These are phyloP conservation scores for Lactarius psammicola DNA, from an alignment of 768 basidiomycete species.

Conservation along the genomic window DNA sequence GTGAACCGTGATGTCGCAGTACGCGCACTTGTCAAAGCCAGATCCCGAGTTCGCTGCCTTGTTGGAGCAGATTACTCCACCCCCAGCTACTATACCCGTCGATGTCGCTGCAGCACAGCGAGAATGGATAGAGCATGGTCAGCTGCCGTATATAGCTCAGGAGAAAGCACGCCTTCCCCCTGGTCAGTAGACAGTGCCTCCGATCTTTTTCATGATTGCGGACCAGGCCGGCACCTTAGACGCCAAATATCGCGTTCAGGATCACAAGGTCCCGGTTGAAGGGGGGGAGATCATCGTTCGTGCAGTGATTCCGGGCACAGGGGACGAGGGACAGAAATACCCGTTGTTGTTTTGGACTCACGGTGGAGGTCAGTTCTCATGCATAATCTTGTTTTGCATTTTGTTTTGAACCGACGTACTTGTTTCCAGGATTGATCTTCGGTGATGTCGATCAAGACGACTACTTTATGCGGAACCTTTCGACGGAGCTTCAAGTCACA, in stretches of 20 bases:
- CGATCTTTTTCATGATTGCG: background rate
- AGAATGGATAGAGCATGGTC: background rate
- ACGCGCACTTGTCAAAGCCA: slow-evolving; percentile 1
- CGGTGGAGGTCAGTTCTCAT: slow-evolving; percentile 12
- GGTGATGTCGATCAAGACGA: slow-evolving; percentile 29
- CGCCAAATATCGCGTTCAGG: slow-evolving; percentile 12
- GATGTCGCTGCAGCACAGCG: background rate
- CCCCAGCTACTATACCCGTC: too few species aligned
- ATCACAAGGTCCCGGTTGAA: slow-evolving; percentile 17
- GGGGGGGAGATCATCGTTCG: slow-evolving; percentile 6
- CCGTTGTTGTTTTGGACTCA: slow-evolving; percentile 7
- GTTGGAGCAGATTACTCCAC: background rate
- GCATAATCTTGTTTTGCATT: background rate
- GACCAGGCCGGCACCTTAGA: background rate
- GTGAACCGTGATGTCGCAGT: slow-evolving; percentile 1
- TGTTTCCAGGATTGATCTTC: slow-evolving; percentile 2
- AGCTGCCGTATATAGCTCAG: background rate
- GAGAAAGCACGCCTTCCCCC: background rate
- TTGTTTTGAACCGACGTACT: background rate
- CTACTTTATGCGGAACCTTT: slow-evolving; percentile 20
- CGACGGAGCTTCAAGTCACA: slow-evolving; percentile 20
- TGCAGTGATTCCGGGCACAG: slow-evolving; percentile 2
- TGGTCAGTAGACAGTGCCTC: background rate
- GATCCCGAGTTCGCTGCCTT: slow-evolving; percentile 12
- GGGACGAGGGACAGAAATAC: background rate